Evolutionary conservation across 2,329 filamentous ascomycete genomes (phyloP).

Genomic region (Phyllosticta capitalensis): DNA sequence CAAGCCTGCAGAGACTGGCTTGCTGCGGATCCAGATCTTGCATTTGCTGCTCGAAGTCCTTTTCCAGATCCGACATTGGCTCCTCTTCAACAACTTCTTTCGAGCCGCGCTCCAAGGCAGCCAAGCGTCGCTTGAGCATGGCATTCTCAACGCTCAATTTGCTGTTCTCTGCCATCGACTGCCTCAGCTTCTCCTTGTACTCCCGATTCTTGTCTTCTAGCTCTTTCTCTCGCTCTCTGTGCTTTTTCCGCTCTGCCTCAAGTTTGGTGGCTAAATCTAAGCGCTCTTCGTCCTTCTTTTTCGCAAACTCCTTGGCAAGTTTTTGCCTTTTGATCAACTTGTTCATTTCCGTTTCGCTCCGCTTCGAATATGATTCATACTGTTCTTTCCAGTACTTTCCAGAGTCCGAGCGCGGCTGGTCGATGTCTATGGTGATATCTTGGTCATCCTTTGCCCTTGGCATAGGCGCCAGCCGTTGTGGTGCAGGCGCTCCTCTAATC

Average conservation of each 20-base stretch:
- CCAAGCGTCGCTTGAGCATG: conserved; percentile 24
- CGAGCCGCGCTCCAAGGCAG: conserved; percentile 17
- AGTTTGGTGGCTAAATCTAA: conserved; percentile 56
- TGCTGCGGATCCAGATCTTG: conserved; percentile 8
- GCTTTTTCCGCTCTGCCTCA: conserved; percentile 57
- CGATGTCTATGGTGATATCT: conserved; percentile 60
- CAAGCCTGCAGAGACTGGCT: conserved; percentile 3
- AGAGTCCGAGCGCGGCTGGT: conserved; percentile 64
- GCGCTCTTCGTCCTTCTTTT: conserved; percentile 66
- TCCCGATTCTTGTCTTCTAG: conserved; percentile 49
- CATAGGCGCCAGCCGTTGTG: neutral
- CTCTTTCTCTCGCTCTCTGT: conserved; percentile 54
- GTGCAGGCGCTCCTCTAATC: neutral
- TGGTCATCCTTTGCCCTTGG: conserved; percentile 36
- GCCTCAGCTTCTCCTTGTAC: conserved; percentile 27
- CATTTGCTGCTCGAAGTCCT: conserved; percentile 7
- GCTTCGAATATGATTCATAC: conserved; percentile 63
- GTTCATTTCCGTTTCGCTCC: conserved; percentile 64
- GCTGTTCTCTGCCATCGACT: conserved; percentile 24
- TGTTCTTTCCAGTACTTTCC: conserved; percentile 74
- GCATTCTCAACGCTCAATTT: conserved; percentile 25
- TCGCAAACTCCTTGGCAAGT: conserved; percentile 67
- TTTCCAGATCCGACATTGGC: conserved; percentile 4
- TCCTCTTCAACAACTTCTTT: neutral
- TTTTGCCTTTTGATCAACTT: conserved; percentile 73